Conservation (phyloP, 2,329 filamentous ascomycete species). For the Exophiala alcalophila region DNA sequence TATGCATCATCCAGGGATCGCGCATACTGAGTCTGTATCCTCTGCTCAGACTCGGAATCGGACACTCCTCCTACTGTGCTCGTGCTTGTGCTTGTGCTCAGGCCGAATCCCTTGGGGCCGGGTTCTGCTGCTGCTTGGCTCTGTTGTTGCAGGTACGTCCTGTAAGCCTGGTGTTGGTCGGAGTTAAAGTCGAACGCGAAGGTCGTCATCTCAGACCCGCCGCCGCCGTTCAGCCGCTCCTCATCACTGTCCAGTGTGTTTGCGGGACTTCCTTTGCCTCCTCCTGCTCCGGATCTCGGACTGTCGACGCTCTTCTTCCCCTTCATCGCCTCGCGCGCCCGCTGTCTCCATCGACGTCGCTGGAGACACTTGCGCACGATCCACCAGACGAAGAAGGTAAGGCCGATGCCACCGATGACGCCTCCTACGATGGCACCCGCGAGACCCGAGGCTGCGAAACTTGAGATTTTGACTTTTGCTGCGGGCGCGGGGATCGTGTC, state of each 20-base stretch:
- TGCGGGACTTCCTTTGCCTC: constrained; percentile 11
- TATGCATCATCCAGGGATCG: constrained; percentile 13
- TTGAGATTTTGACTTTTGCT: constrained; percentile 12
- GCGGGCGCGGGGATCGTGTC: constrained; percentile 37
- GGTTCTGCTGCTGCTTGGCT: background rate
- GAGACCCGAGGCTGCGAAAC: constrained; percentile 23
- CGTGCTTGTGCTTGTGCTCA: background rate
- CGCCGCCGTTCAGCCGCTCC: background rate
- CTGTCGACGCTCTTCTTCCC: constrained; percentile 15
- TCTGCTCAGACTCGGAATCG: too few species aligned
- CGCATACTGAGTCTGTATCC: constrained; percentile 18
- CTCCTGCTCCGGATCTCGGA: background rate
- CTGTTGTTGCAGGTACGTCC: constrained; percentile 9
- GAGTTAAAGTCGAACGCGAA: constrained; percentile 23
- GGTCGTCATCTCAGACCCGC: constrained; percentile 17
- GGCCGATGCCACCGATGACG: constrained; percentile 34
- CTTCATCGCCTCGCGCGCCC: constrained; percentile 4
- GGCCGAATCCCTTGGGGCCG: too few species aligned
- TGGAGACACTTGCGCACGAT: constrained; percentile 16
- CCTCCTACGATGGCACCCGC: constrained; percentile 32
- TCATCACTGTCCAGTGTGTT: constrained; percentile 1
- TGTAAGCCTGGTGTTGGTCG: constrained; percentile 14
- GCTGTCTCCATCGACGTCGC: constrained; percentile 9
- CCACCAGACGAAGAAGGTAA: constrained; percentile 25
- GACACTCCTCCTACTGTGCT: constrained; percentile 5